Base-by-base conservation (phyloP, 2,329 filamentous ascomycete genomes). In the Botrytis tulipae region DNA sequence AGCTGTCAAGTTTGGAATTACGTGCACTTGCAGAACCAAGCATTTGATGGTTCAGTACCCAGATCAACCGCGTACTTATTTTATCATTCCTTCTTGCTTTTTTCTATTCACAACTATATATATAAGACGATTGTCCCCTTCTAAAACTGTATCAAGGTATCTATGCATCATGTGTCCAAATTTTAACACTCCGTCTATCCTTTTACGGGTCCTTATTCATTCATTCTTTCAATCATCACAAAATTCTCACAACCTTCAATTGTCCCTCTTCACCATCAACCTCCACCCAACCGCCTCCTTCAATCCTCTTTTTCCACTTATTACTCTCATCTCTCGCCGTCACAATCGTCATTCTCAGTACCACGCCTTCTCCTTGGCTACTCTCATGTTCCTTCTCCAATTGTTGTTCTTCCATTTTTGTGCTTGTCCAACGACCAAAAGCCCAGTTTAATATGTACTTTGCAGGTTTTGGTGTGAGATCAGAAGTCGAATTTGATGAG, bases 401-500 rank as follows among this genome's bases (percentile, higher is more conserved):
- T 44, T 70, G 59, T 0, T 81, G 80, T 6, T 87, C 80, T 48
- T 71, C 59, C 7, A 90, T 84, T 9, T 88, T 86, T 2, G 94
- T 97, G 80, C 95, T 97, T 0, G 90, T 97, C 95, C 96, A 99
- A 44, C 96, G 88, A 0, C 94, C 94, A 83, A 99, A 99, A 0
- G 96, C 96, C 96, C 96, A 99, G 82, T 99, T 99, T 74, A 99
- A 87, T 62, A 99, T 97, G 81, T 96, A 98, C 72, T 93, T 86
- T 25, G 83, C 82, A 20, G 59, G 32, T 29, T 42, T 71, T 48
- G 69, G 42, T 29, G 42, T n/a, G 6, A 63, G 48, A 37, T 61
- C 54, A 37, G 37, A 37, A 32, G 32, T 65, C 25, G 70, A 71
- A 10, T 73, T 75, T 35, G 76, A 62, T 22, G 66, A 57, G 3